phyloP scores from a whole-genome alignment of 2,329 filamentous ascomycete species.

The Sporothrix globosa region DNA sequence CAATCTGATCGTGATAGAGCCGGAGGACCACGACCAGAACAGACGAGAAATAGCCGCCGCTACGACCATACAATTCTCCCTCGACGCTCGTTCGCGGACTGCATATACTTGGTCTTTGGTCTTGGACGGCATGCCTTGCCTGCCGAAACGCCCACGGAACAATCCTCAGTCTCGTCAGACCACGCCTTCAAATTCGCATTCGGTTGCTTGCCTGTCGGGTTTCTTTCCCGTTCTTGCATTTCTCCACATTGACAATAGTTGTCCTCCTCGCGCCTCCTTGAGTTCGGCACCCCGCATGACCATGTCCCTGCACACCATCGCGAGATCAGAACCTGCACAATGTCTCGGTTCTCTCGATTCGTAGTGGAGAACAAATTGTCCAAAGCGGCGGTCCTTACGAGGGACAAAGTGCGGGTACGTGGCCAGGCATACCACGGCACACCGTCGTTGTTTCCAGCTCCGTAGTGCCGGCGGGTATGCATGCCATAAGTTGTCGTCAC shows the following conservation, averaged over 20 bases:
- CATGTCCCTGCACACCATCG: slow-evolving; percentile 15
- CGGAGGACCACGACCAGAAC: neutral
- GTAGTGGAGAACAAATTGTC: neutral
- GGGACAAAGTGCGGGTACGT: neutral
- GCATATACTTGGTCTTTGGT: neutral
- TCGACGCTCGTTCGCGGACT: neutral
- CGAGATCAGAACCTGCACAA: neutral
- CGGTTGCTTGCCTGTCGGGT: neutral
- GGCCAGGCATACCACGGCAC: neutral
- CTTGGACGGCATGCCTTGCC: neutral
- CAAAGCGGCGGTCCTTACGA: neutral
- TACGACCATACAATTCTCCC: neutral
- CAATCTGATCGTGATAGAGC: neutral
- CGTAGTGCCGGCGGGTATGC: slow-evolving; percentile 34
- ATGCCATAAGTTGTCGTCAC: slow-evolving; percentile 21
- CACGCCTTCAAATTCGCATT: neutral
- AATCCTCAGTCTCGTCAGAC: neutral
- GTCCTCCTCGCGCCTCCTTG: no score
- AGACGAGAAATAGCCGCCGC: slow-evolving; percentile 6
- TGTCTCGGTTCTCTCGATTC: neutral
- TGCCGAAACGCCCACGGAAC: slow-evolving; percentile 1
- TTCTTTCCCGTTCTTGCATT: neutral
- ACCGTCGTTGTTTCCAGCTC: neutral
- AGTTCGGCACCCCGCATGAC: slow-evolving; percentile 10
- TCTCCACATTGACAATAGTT: neutral